phyloP scores from a whole-genome alignment of 345 rosid genomes.

The Schrenkiella parvula region DNA sequence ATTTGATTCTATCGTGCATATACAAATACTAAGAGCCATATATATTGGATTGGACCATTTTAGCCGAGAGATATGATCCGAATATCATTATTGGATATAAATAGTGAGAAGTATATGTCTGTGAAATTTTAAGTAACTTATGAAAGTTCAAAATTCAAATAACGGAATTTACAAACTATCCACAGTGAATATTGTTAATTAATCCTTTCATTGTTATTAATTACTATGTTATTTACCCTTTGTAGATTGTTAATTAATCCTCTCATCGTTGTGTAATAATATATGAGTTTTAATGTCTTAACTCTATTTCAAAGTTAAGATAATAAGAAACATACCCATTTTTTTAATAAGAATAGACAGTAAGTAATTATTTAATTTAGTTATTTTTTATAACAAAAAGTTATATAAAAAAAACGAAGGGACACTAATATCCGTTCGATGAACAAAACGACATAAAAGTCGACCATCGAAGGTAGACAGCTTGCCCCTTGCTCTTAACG shows the following conservation, averaged over 20 bases:
- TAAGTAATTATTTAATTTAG: neutral
- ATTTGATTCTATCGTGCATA: neutral
- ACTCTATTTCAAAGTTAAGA: neutral
- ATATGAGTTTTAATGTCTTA: neutral
- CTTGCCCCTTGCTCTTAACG: conserved; percentile 2
- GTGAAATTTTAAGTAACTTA: neutral
- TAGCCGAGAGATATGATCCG: neutral
- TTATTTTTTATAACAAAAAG: neutral
- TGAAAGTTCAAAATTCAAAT: neutral
- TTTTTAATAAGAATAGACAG: neutral
- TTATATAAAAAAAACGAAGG: neutral
- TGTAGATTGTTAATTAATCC: neutral
- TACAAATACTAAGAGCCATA: neutral
- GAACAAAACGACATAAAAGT: neutral
- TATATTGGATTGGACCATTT: neutral
- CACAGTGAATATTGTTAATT: too few species aligned
- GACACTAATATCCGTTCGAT: neutral
- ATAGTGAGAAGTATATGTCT: neutral
- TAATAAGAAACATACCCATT: neutral
- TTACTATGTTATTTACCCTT: neutral
- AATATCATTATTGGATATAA: neutral
- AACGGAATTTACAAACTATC: neutral
- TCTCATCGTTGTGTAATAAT: neutral
- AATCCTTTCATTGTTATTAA: too few species aligned
- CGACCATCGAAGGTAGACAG: conserved; percentile 3